Base-by-base conservation (phyloP, 2,329 filamentous ascomycete genomes). In the Aspergillus uvarum region DNA sequence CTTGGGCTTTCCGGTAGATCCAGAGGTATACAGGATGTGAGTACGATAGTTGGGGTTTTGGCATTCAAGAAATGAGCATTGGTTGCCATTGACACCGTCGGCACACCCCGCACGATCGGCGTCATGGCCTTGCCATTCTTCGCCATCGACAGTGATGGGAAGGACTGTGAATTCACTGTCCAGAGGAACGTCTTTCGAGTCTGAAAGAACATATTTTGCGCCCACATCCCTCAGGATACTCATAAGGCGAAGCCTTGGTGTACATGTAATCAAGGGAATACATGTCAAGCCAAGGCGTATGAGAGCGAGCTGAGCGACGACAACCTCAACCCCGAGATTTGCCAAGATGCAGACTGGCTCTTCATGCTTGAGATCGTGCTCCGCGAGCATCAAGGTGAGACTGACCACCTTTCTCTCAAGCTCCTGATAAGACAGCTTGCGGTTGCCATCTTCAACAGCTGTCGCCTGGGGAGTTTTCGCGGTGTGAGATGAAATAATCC, bases 1-100 rank as follows among this genome's bases (percentile, higher is more conserved):
- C 78, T 94, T 95, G 31, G 90, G 90, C 67, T 83, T 80, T 44
- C 89, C 89, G 74, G 92, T 89, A 1, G 69, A 68, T 19, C 91
- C 90, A 2, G 81, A 84, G 0, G 88, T 90, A 69, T 89, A 90
- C 24, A 87, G 54, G 35, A 65, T 64, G 38, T 64, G 64, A 12
- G 51, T 62, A 24, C 62, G 55, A 52, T 59, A 59, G 21, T 52
- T 22, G n/a, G n/a, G 12, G n/a, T 26, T 29, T 32, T 52, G 29
- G 31, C 26, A 14, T 22, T 32, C 11, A 21, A 5, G 4, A 29
- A 14, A 14, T 29, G 51, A 3, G 8, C 8, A 2, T n/a, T 19
- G 14, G 7, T 5, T 19, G 16, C 38, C 14, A 19, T 44, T 6
- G 14, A 44, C 38, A 44, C 35, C 32, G 12, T 53, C 42, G 19